Base-by-base conservation (phyloP, 441 rosid genomes). In the Macaranga tanarius region DNA sequence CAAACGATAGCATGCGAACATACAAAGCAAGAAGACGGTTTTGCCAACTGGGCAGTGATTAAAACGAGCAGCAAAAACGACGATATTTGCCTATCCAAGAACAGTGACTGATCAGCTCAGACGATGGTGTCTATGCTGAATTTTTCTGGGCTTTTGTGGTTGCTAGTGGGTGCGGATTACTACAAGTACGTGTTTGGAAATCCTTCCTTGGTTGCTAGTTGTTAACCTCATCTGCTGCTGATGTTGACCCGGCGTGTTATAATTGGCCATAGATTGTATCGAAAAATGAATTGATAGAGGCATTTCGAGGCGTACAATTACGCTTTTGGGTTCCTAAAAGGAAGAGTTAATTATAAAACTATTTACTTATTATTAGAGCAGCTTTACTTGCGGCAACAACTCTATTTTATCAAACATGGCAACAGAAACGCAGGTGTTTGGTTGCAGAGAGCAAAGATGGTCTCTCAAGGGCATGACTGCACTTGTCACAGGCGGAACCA, bases 401-500 rank as follows among this genome's bases (percentile, higher is more conserved):
- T 13, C 10, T 63, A 1, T 7, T 2, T 5, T 44, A 40, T 5
- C 7, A 34, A n/a, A 6, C 12, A 65, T 16, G 11, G 79, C 76
- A 82, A 84, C 80, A 26, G 83, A 61, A 67, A 54, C 73, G 44
- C 70, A 22, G 76, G 5, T 31, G 38, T 31, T 45, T 44, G 65
- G 80, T 61, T 28, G 76, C 73, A 73, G 66, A 65, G 71, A 74
- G 22, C 59, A 79, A 22, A 83, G 84, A 65, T 86, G 89, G 90
- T 83, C 84, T 44, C 80, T 85, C 44, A 57, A 67, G 60, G 86
- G 83, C 28, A 81, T 70, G 84, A 86, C 83, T 4, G 89, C 89
- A 10, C 78, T 83, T 22, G 87, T 86, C 64, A 83, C 87, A 0
- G 85, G 89, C 8, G 89, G 89, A 40, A 83, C 87, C 77, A 71